Conservation (phyloP, 2,329 filamentous ascomycete genomes). For the Microdochium bolleyi region DNA sequence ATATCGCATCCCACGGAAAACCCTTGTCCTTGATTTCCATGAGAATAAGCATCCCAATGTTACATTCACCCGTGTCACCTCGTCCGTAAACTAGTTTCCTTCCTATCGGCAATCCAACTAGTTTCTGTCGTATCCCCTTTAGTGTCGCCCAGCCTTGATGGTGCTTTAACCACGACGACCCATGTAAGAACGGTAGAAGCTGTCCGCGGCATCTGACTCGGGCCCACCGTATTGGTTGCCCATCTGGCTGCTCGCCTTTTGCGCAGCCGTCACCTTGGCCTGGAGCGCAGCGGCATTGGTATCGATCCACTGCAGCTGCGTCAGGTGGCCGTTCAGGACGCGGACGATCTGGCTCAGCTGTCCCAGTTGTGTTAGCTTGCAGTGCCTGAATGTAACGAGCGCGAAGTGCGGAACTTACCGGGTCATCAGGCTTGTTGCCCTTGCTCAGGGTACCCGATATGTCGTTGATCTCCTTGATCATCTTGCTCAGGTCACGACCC, state of each 20-base stretch:
- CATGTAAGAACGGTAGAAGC: conserved; percentile 86
- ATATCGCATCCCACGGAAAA: too few species aligned
- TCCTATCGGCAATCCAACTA: too few species aligned
- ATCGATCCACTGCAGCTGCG: conserved; percentile 90
- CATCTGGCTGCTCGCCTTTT: conserved; percentile 65
- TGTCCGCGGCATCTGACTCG: conserved; percentile 69
- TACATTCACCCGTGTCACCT: background rate
- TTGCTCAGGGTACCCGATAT: conserved; percentile 86
- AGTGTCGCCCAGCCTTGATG: too few species aligned
- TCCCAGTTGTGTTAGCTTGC: background rate
- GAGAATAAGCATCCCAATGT: too few species aligned
- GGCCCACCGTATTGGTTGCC: conserved; percentile 48
- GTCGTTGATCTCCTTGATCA: conserved; percentile 97
- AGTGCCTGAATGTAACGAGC: conserved; percentile 6
- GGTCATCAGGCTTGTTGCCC: conserved; percentile 79
- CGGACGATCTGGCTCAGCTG: conserved; percentile 92
- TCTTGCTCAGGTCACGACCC: conserved; percentile 84
- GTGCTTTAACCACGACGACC: conserved; percentile 45
- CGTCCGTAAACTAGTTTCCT: too few species aligned
- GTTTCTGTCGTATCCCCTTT: too few species aligned
- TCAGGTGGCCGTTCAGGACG: conserved; percentile 87
- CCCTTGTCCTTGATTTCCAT: too few species aligned
- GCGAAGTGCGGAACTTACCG: conserved; percentile 48
- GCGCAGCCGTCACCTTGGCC: conserved; percentile 72
- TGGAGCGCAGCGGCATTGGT: conserved; percentile 74